Evolutionary conservation across 2,329 filamentous ascomycete species (phyloP), one percentile per base, ranked within the genome.

Genomic region (Pseudogymnoascus sp.): DNA sequence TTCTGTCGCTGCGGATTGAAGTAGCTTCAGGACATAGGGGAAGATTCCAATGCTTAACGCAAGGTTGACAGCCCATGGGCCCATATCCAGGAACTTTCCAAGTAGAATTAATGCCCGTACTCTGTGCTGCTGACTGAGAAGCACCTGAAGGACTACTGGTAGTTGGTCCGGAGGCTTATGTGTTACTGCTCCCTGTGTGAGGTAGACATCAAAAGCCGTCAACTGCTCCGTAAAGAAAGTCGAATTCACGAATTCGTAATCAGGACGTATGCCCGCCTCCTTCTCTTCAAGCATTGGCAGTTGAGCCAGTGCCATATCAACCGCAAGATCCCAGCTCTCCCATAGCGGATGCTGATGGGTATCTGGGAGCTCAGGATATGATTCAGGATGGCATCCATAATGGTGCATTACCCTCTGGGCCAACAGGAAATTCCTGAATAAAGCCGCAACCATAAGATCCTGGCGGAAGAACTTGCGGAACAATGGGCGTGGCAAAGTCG

Each of bases 391-490:
- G 73, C 95, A 99, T 69, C 96, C 92, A 73, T 97, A 97, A 1
- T 93, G 91, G 65, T 90, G 87, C 95, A 99, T 97, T 70, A 99
- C 89, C 68, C 95, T 86, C 75, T 99, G 95, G 2, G 92, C 91
- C 2, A 99, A 83, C 1, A 99, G 83, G 72, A 97, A 97, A 74
- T 99, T 99, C 62, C 95, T 86, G 76, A 97, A 99, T 7, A 99
- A 79, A 1, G 95, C 95, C 11, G 95, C 95, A n/a, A 99, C 95
- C 93, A 99, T 97, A 11, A 99, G 82, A 74, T 99, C 95, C 75
- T 99, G 95, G 44, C 95, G 82, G 76, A 99, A 99, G 65, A 97
- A 90, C 75, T 96, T 96, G 76, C 96, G 93, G 77, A 99, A 99
- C 10, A 97, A 79, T 19, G 92, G 86, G 53, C 93, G 88, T 2